Percentiles rank a stretch among this genome's conserved stretches.
phyloP scores from a whole-genome alignment of 331 rosid genomes.

The Acacia pycnantha region DNA sequence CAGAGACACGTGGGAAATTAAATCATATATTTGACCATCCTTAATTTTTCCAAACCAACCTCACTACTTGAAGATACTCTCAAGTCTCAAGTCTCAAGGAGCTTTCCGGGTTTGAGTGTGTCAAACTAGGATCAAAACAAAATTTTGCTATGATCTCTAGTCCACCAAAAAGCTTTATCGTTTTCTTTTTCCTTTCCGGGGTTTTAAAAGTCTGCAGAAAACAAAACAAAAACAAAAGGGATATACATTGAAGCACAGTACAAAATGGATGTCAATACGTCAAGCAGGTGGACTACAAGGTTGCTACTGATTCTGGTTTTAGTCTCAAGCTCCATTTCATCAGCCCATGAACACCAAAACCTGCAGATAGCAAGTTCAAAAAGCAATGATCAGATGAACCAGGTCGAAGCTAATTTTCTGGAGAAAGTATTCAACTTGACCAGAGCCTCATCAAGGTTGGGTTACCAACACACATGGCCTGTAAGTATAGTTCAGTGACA shows the following conservation, averaged over 20 bases:
- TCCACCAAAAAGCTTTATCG: not conserved
- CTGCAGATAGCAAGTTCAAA: not conserved
- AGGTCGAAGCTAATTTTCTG: slow-evolving; percentile 10
- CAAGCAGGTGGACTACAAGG: not conserved
- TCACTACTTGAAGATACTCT: not conserved
- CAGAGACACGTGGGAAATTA: accelerated
- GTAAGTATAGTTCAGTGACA: slow-evolving; percentile 25
- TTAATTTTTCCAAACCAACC: not conserved
- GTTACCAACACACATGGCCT: slow-evolving; percentile 59
- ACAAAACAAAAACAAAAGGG: not conserved
- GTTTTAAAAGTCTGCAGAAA: not conserved
- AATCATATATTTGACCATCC: not conserved
- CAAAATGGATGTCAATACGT: slow-evolving; percentile 2
- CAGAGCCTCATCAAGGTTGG: slow-evolving; percentile 30
- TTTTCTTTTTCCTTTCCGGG: not conserved
- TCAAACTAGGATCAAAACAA: not conserved
- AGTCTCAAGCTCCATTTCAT: slow-evolving; percentile 15
- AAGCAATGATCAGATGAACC: not conserved
- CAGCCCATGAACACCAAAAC: slow-evolving; percentile 18
- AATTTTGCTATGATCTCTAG: not conserved
- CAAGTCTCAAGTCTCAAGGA: not conserved
- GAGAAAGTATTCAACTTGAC: slow-evolving; percentile 35
- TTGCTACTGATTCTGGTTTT: not conserved
- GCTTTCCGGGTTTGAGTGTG: not conserved
- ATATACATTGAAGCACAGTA: not conserved